Evolutionary conservation across 1,284 basidiomycete genomes (phyloP), one percentile per base, ranked within the genome.

Genomic region (Mycena sp.): DNA sequence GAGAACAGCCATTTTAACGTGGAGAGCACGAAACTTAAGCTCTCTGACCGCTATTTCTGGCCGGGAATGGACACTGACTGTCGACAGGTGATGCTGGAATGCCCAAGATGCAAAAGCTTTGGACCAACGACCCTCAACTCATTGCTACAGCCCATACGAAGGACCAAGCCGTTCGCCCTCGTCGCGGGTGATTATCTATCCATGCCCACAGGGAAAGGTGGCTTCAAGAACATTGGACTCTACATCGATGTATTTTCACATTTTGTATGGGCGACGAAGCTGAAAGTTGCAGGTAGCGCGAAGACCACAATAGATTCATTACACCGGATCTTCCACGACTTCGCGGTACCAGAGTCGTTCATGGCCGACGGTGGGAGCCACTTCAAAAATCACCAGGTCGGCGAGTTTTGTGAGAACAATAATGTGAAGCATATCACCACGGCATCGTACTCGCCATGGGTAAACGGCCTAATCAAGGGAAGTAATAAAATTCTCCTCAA

Each of bases 351-450:
- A 0, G 74, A 80, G n/a, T 70, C 68, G 0, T 72, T 81, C 65
- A 79, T 80, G 77, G 67, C 74, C 0, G 79, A 83, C 38, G 73
- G 78, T 0, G 77, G 81, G 0, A 67, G 67, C 1, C 77, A 82
- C 52, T 82, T 82, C 65, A 70, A 77, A 30, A 77, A 76, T 58
- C 50, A 73, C 0, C 71, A 75, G 2, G 74, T 82, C 0, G 9
- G 38, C 0, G 69, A 65, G 1, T 75, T 70, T 55, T 80, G 77
- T 38, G 49, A 66, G 4, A 51, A 65, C 12, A 56, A 72, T 26
- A 61, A 64, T 0, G 69, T 70, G 2, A 58, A 71, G 9, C 62
- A 69, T 6, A 68, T 76, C 0, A 58, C 76, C 0, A 58, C 71
- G 0, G 65, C 77, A 0, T 74, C 77, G 16, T 81, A 82, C 54